Base-by-base conservation (phyloP, 129 eudicot genomes). In the Smallanthus sonchifolius region DNA sequence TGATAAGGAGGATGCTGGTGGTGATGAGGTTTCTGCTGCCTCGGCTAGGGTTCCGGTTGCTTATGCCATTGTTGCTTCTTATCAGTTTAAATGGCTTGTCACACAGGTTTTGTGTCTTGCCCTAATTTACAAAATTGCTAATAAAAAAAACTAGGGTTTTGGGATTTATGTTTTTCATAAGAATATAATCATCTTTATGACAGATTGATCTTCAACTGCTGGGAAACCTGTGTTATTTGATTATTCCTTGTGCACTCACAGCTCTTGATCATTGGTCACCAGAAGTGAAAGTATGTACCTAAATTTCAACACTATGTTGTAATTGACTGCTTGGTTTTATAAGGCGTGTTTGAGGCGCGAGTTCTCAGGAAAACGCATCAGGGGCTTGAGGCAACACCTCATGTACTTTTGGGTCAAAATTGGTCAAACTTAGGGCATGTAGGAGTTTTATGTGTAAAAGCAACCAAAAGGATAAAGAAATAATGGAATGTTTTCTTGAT, bases 181-280 rank as follows among this genome's bases (percentile, higher is more conserved):
- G 34, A 54, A 44, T 17, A 65, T n/a, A n/a, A 49, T 69, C 14
- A 15, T 83, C 10, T 28, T 81, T 43, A 28, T 79, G 63, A 15
- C 67, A 95, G 99, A 89, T 88, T 74, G 89, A 82, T 79, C 57
- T 63, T 49, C 88, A 86, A n/a, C 77, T 78, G 61, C 67, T 95
- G 80, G 99, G 97, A 68, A 84, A 85, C 76, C n/a, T 95, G 14
- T 88, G 90, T 35, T 45, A 61, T n/a, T 84, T 86, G 90, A 83
- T 95, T 68, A 81, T 91, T 63, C 99, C 99, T 1, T 83, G 97
- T 85, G 90, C 86, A 32, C 80, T 95, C 30, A 95, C 97, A 43
- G 88, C 96, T 76, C 91, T 91, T 40, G 99, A 95, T 87, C 99
- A 95, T 82, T 95, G 99, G 99, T 95, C 97, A 6, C 82, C 97